Evolutionary conservation across 2,329 filamentous ascomycete genomes (phyloP).

Genomic region (Nothopassalora personata): DNA sequence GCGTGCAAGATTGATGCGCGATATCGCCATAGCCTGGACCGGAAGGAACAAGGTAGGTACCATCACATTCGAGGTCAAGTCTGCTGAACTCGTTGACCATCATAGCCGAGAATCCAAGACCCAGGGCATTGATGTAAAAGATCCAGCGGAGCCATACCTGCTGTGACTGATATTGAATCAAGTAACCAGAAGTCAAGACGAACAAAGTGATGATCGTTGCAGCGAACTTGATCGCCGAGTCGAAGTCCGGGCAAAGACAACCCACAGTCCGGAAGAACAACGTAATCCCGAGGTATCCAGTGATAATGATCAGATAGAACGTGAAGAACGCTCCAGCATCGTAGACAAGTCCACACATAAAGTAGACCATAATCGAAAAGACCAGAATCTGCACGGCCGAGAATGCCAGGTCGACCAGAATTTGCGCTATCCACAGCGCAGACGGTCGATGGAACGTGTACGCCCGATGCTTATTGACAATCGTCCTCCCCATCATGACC

Average conservation of each 20-base stretch:
- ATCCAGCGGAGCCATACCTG: constrained; percentile 75
- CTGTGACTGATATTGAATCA: constrained; percentile 72
- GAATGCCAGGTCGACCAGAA: constrained; percentile 68
- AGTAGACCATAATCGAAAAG: constrained; percentile 73
- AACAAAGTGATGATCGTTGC: constrained; percentile 76
- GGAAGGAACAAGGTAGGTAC: constrained; percentile 63
- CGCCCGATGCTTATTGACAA: constrained; percentile 78
- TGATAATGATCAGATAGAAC: constrained; percentile 54
- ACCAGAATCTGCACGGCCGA: constrained; percentile 63
- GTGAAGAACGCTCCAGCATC: constrained; percentile 73
- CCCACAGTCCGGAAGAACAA: constrained; percentile 72
- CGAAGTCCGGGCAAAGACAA: constrained; percentile 72
- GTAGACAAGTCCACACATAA: constrained; percentile 65
- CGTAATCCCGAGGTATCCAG: constrained; percentile 56
- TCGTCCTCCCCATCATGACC: constrained; percentile 69
- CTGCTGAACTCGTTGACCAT: constrained; percentile 83
- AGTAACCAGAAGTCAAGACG: constrained; percentile 72
- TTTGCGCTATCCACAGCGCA: constrained; percentile 77
- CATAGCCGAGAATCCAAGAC: constrained; percentile 67
- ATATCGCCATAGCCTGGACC: constrained; percentile 67
- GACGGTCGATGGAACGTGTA: constrained; percentile 80
- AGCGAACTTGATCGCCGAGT: constrained; percentile 76
- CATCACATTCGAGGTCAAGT: constrained; percentile 63
- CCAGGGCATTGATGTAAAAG: constrained; percentile 69
- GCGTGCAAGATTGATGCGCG: constrained; percentile 72